Evolutionary conservation across 2,329 filamentous ascomycete genomes (phyloP).

Genomic region (Colletotrichum tamarilloi): DNA sequence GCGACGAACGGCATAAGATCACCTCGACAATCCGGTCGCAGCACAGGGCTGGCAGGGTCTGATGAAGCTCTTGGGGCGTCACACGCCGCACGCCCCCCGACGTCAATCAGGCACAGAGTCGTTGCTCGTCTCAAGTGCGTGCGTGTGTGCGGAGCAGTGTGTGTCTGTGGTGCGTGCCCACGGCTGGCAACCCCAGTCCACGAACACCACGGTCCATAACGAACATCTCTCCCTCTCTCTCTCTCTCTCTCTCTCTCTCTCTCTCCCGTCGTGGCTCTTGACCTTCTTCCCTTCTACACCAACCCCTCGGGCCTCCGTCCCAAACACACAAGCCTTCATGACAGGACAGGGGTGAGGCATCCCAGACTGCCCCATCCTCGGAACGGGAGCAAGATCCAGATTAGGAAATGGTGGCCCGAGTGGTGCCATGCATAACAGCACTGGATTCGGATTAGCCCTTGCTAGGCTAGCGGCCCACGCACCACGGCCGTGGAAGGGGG

Average conservation of each 20-base stretch:
- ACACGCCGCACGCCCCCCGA: constrained; percentile 39
- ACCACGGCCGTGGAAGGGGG: constrained; percentile 32
- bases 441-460: constrained; percentile 34
- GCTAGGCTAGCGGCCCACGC: constrained; percentile 21
- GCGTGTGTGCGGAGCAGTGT: constrained; percentile 32
- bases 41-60: constrained; percentile 42
- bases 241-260: too few species aligned
- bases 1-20: constrained; percentile 46
- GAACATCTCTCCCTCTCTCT: background rate
- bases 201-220: constrained; percentile 46
- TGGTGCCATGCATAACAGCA: constrained; percentile 36
- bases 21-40: constrained; percentile 59
- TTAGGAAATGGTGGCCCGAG: constrained; percentile 41
- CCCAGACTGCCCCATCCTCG: constrained; percentile 38
- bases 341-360: constrained; percentile 40
- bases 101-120: constrained; percentile 48
- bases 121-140: constrained; percentile 57
- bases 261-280: background rate
- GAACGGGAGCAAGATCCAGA: constrained; percentile 42
- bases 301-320: constrained; percentile 36
- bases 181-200: constrained; percentile 44
- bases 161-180: constrained; percentile 44
- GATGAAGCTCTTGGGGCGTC: constrained; percentile 45
- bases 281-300: background rate
- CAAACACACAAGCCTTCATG: constrained; percentile 45